Evolutionary conservation across 2,329 filamentous ascomycete species (phyloP).

Genomic region (Diaporthe batatas): DNA sequence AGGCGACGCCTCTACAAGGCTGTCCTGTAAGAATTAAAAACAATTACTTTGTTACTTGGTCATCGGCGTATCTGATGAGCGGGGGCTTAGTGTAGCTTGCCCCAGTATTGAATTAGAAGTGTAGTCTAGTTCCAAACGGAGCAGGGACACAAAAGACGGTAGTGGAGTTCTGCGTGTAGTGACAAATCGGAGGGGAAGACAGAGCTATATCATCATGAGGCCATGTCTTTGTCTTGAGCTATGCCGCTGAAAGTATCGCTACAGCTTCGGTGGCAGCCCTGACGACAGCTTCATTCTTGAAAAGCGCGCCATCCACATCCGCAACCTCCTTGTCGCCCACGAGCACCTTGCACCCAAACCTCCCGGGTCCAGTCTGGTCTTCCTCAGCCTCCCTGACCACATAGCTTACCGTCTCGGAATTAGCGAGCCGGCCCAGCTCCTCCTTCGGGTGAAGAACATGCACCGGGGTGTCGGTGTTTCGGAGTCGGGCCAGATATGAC

Average conservation of each 20-base stretch:
- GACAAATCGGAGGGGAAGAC: too few relatives aligned
- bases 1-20: not conserved
- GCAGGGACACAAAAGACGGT: not conserved
- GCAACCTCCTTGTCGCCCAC: slow-evolving; percentile 63
- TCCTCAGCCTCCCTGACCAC: slow-evolving; percentile 49
- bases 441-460: slow-evolving; percentile 76
- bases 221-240: not conserved
- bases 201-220: too few relatives aligned
- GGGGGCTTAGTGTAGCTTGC: not conserved
- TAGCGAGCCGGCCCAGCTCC: slow-evolving; percentile 72
- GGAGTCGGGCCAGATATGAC: slow-evolving; percentile 69
- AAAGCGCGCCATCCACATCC: slow-evolving; percentile 60
- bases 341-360: slow-evolving; percentile 61
- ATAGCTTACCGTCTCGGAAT: slow-evolving; percentile 67
- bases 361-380: slow-evolving; percentile 42
- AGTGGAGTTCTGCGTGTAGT: not conserved
- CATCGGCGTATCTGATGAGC: not conserved
- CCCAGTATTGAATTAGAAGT: not conserved
- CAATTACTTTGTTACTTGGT: not conserved
- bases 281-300: slow-evolving; percentile 65
- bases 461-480: slow-evolving; percentile 65
- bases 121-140: not conserved
- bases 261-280: slow-evolving; percentile 68
- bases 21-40: not conserved
- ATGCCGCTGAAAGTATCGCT: slow-evolving; percentile 22